phyloP scores from a whole-genome alignment of 2,329 filamentous ascomycete species.

The Sporothrix brasiliensis region DNA sequence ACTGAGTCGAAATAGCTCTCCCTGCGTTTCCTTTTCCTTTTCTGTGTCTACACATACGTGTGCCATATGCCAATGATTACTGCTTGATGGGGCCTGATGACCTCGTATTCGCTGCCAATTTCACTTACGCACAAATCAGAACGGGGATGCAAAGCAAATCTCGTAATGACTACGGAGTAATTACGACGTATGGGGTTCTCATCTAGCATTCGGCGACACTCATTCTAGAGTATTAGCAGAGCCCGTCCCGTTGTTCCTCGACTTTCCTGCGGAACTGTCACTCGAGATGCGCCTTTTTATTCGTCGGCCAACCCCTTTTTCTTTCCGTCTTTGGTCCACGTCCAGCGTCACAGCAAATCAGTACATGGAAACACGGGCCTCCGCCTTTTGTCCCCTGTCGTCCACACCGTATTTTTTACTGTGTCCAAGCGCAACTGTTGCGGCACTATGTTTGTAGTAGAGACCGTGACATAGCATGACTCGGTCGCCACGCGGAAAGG shows the following conservation, averaged over 20 bases:
- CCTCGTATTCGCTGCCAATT: constrained; percentile 23
- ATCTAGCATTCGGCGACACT: background rate
- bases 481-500: constrained; percentile 14
- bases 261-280: constrained; percentile 23
- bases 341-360: background rate
- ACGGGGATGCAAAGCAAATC: background rate
- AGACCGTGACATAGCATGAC: constrained; percentile 6
- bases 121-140: constrained; percentile 2
- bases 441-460: background rate
- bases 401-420: constrained; percentile 13
- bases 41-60: background rate
- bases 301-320: constrained; percentile 16
- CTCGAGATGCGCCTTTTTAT: constrained; percentile 23
- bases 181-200: constrained; percentile 1
- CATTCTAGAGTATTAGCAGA: background rate
- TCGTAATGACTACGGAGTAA: background rate
- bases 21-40: constrained; percentile 15
- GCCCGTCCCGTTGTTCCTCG: background rate
- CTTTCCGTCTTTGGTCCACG: background rate
- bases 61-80: background rate
- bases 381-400: background rate
- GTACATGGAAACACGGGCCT: constrained; percentile 4
- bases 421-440: constrained; percentile 19
- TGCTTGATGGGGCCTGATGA: background rate
- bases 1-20: constrained; percentile 14